phyloP scores from a whole-genome alignment of 1,284 basidiomycete species.

The Apiotrichum gracile region DNA sequence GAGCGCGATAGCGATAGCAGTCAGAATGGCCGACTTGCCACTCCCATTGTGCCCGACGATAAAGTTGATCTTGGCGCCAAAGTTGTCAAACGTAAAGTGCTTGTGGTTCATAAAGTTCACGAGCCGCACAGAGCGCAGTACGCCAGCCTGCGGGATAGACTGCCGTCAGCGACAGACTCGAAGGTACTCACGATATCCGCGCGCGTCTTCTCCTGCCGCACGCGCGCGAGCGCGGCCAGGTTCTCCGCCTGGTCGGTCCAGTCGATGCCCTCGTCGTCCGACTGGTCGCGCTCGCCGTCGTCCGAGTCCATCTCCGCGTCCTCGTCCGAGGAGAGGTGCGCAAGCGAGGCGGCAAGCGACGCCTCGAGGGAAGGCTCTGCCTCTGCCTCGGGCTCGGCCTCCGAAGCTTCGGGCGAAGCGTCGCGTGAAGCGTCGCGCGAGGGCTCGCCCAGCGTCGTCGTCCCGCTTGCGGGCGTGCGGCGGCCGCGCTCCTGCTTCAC shows the following conservation, averaged over 20 bases:
- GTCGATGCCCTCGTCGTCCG: constrained; percentile 6
- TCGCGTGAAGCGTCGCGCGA: too few species aligned
- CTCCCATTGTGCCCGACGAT: constrained; percentile 74
- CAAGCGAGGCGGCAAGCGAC: too few species aligned
- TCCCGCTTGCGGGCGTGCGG: too few species aligned
- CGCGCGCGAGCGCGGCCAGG: not conserved
- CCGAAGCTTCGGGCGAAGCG: too few species aligned
- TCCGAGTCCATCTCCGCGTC: constrained; percentile 10
- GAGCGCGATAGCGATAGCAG: constrained; percentile 86
- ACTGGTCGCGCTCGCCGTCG: not conserved
- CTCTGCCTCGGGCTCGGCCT: too few species aligned
- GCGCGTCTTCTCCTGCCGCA: not conserved
- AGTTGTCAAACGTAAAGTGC: constrained; percentile 63
- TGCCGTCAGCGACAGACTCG: constrained; percentile 29
- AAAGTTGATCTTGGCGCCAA: constrained; percentile 91
- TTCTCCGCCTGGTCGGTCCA: constrained; percentile 17
- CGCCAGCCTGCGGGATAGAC: constrained; percentile 74
- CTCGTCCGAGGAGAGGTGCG: not conserved
- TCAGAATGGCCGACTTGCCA: constrained; percentile 92
- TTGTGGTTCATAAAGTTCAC: constrained; percentile 96
- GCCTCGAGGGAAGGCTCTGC: too few species aligned
- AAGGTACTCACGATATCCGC: not conserved
- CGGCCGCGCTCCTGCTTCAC: too few species aligned
- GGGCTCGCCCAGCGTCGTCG: too few species aligned
- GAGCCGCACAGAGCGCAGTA: constrained; percentile 80